A percentile compares a stretch with the other conserved stretches of the same genome.
Evolutionary conservation across 1,284 basidiomycete genomes (phyloP).

Genomic region (Phellinidium pouzarii): DNA sequence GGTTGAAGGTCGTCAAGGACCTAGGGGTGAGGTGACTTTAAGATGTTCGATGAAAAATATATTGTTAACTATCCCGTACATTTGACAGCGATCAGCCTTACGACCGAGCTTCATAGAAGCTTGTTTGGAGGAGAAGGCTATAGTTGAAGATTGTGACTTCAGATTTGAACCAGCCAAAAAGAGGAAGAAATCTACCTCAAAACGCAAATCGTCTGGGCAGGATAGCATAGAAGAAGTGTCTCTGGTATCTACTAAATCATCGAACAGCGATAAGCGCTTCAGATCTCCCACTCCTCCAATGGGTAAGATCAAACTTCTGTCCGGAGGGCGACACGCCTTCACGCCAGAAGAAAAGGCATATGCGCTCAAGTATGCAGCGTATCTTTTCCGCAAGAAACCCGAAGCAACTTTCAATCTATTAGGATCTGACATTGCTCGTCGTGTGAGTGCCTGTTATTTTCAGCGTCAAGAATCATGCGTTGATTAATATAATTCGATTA

Average conservation of each 20-base stretch:
- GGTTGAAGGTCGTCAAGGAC: conserved; percentile 34
- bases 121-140: conserved; percentile 37
- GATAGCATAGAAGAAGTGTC: conserved; percentile 11
- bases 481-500: not conserved
- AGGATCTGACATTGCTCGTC: conserved; percentile 24
- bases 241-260: not conserved
- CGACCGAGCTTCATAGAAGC: conserved; percentile 48
- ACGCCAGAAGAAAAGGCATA: conserved; percentile 43
- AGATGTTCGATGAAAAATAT: not conserved
- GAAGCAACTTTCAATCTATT: conserved; percentile 23
- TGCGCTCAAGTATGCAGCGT: conserved; percentile 27
- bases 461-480: not conserved
- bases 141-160: conserved; percentile 42
- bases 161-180: conserved; percentile 24
- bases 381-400: conserved; percentile 29
- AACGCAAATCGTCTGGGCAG: not conserved
- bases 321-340: conserved; percentile 33
- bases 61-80: not conserved
- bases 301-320: conserved; percentile 23
- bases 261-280: conserved; percentile 3
- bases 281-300: conserved; percentile 41
- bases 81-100: conserved; percentile 35
- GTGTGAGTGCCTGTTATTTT: conserved; percentile 24
- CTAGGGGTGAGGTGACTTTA: conserved; percentile 9
- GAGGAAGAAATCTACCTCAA: conserved; percentile 18